These are phyloP conservation scores for Fusarium fracticaudum DNA, from an alignment of 2,329 filamentous ascomycete species.

Conservation along the genomic window DNA sequence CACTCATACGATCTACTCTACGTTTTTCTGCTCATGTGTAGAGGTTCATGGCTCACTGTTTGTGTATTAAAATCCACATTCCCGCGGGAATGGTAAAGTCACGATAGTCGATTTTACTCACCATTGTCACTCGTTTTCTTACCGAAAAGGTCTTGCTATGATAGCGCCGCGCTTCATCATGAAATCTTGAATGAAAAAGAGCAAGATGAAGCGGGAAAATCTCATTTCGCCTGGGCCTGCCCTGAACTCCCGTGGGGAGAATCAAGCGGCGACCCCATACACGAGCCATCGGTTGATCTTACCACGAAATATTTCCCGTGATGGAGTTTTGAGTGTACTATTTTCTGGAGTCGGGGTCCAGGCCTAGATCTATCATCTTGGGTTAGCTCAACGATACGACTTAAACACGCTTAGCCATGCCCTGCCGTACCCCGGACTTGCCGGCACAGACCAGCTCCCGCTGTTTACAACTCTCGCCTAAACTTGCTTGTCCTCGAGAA, in stretches of 20 bases:
- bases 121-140: neutral
- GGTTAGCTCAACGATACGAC: neutral
- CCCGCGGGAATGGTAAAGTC: neutral
- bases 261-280: neutral
- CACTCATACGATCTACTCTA: neutral
- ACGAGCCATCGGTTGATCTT: constrained; percentile 19
- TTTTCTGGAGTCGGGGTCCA: neutral
- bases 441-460: constrained; percentile 18
- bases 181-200: neutral
- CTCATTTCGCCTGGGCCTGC: neutral
- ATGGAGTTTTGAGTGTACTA: constrained; percentile 4
- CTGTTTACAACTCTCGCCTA: constrained; percentile 14
- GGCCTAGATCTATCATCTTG: neutral
- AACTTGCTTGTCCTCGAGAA: constrained; percentile 9
- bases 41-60: neutral
- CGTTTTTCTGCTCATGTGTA: neutral
- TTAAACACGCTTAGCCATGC: neutral
- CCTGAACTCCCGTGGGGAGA: neutral
- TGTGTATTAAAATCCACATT: neutral
- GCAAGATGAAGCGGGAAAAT: neutral
- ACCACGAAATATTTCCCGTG: constrained; percentile 2
- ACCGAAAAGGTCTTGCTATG: neutral
- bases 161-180: neutral
- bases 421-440: constrained; percentile 6
- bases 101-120: neutral